Evolutionary conservation across 371 early-diverging fungal species (phyloP).

Genomic region (Parasitella parasitica): DNA sequence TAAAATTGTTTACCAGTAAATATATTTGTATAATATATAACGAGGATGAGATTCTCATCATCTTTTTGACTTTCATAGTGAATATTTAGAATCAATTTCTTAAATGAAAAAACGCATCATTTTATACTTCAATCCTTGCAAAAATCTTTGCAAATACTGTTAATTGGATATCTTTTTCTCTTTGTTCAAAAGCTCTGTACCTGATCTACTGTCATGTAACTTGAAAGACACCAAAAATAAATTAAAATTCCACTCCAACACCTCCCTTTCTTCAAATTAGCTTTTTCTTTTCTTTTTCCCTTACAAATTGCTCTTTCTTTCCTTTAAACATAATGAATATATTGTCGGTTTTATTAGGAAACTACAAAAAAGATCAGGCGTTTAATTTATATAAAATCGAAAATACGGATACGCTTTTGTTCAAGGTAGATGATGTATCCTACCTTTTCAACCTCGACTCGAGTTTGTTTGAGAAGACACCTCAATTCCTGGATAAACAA

Average conservation of each 20-base stretch:
- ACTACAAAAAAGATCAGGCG: slow-evolving; percentile 5
- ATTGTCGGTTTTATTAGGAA: slow-evolving; percentile 13
- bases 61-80: no score
- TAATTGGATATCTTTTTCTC: no score
- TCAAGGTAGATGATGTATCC: slow-evolving; percentile 7
- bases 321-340: slow-evolving; percentile 1
- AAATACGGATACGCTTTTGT: slow-evolving; percentile 1
- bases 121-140: no score
- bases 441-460: slow-evolving; percentile 4
- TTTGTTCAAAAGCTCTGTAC: no score
- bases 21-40: no score
- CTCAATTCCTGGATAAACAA: neutral
- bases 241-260: neutral
- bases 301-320: neutral
- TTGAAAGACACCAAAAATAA: neutral
- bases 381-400: slow-evolving; percentile 9
- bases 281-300: neutral
- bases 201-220: neutral
- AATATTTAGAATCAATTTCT: no score
- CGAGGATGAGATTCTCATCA: no score
- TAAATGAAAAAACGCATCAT: no score
- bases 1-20: no score
- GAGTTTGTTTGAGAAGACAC: neutral
- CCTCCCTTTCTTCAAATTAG: neutral
- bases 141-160: no score